Conservation (phyloP, 345 rosid species). For the Eucalyptus fibrosa region DNA sequence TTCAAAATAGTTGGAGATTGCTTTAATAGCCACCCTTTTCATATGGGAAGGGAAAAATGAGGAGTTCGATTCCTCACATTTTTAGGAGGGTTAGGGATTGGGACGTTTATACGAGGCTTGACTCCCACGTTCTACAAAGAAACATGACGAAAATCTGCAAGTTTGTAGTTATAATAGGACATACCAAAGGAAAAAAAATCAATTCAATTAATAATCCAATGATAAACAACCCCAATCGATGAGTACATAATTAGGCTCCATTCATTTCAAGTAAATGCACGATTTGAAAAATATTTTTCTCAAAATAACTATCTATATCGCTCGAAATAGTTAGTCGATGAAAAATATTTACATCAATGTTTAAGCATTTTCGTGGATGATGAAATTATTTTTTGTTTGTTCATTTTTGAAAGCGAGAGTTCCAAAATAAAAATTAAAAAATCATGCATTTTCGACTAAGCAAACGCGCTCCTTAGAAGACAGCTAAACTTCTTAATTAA, state of each 20-base stretch:
- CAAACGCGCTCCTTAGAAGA: neutral
- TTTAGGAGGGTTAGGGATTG: too few species aligned
- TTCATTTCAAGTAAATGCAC: neutral
- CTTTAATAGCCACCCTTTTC: too few species aligned
- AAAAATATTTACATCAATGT: neutral
- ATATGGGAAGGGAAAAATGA: too few species aligned
- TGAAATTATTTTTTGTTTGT: neutral
- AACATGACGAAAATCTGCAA: rapidly evolving
- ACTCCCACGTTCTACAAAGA: rapidly evolving
- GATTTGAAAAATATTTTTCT: neutral
- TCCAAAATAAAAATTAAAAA: too few species aligned
- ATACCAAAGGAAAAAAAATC: too few species aligned
- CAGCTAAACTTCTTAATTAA: neutral
- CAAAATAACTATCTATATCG: rapidly evolving
- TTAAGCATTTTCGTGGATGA: rapidly evolving
- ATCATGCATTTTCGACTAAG: neutral
- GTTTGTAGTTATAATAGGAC: too few species aligned
- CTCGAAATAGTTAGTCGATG: neutral
- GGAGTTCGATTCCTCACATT: rapidly evolving
- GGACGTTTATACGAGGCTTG: too few species aligned
- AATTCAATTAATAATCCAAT: neutral
- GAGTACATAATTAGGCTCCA: neutral
- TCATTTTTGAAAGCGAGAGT: neutral
- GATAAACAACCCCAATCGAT: neutral
- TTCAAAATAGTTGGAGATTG: too few species aligned